These are phyloP conservation scores for Thermomyces lanuginosus DNA, from an alignment of 2,329 filamentous ascomycete genomes.

Conservation along the genomic window DNA sequence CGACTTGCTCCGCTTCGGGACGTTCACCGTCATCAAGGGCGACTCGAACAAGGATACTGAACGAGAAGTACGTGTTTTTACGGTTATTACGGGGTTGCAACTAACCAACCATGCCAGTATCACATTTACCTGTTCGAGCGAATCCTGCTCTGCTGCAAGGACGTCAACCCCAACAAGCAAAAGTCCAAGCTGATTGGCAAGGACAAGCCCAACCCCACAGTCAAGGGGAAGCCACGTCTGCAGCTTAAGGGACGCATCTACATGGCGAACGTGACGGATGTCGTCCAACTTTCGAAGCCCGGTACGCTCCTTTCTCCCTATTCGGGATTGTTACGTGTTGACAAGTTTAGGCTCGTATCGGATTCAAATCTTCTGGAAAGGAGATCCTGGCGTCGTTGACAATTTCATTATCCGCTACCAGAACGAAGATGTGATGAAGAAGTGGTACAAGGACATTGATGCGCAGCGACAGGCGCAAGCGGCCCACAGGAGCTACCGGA, in stretches of 20 bases:
- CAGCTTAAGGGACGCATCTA: conserved; percentile 96
- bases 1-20: conserved; percentile 69
- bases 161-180: conserved; percentile 68
- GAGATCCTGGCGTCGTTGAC: conserved; percentile 85
- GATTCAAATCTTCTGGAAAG: conserved; percentile 97
- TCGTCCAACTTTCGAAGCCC: conserved; percentile 73
- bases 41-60: conserved; percentile 66
- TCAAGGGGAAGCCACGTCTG: conserved; percentile 57
- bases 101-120: conserved; percentile 42
- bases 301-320: conserved; percentile 40
- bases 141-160: conserved; percentile 94
- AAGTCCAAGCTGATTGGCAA: conserved; percentile 50
- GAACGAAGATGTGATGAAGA: conserved; percentile 83
- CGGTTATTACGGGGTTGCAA: conserved; percentile 4
- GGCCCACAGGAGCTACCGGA: conserved; percentile 35
- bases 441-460: conserved; percentile 72
- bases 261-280: conserved; percentile 96
- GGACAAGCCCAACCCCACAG: conserved; percentile 54
- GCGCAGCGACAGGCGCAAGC: conserved; percentile 49
- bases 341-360: conserved; percentile 59
- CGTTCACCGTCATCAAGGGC: conserved; percentile 76
- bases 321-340: not conserved
- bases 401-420: conserved; percentile 90
- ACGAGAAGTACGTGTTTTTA: conserved; percentile 52
- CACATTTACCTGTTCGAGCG: conserved; percentile 95